A percentile compares a stretch with the other conserved stretches of the same genome.
These are phyloP conservation scores for Puccinia brachypodii DNA, from an alignment of 1,284 basidiomycete species.

Conservation along the genomic window DNA sequence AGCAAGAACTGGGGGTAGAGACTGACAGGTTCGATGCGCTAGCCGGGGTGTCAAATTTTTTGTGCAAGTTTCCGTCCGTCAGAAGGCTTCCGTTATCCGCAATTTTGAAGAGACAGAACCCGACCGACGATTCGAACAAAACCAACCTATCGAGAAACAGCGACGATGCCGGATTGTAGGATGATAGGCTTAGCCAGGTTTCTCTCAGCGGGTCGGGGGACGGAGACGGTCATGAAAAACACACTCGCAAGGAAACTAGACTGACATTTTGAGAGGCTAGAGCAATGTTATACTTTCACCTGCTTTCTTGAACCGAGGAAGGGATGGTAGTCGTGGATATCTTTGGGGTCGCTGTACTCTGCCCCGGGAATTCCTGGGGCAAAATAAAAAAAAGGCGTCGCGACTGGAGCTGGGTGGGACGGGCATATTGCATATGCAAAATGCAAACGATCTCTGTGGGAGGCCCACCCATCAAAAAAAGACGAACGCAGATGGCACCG, in stretches of 20 bases:
- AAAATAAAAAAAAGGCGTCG: not conserved
- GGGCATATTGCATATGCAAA: slow-evolving; percentile 6
- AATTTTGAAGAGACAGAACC: slow-evolving; percentile 97
- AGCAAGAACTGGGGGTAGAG: not conserved
- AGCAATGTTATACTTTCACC: not conserved
- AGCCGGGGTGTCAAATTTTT: slow-evolving; percentile 89
- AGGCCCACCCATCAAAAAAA: too few species aligned
- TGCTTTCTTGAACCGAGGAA: not conserved
- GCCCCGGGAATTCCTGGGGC: not conserved
- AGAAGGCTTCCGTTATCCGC: slow-evolving; percentile 84
- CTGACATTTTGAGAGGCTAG: not conserved
- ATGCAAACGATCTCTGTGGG: not conserved
- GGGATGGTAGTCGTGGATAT: not conserved
- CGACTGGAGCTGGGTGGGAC: not conserved
- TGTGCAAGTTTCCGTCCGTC: slow-evolving; percentile 74
- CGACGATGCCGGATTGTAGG: not conserved
- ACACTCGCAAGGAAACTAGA: not conserved
- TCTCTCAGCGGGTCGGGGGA: not conserved
- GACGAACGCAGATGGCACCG: too few species aligned
- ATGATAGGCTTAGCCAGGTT: not conserved
- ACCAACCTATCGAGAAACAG: slow-evolving; percentile 58
- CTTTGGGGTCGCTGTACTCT: not conserved
- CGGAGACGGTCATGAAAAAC: not conserved
- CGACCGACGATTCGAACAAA: slow-evolving; percentile 67
- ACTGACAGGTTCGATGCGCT: slow-evolving; percentile 85